Evolutionary conservation across 306 rosid genomes (phyloP).

Genomic region (Vigna trinervia): DNA sequence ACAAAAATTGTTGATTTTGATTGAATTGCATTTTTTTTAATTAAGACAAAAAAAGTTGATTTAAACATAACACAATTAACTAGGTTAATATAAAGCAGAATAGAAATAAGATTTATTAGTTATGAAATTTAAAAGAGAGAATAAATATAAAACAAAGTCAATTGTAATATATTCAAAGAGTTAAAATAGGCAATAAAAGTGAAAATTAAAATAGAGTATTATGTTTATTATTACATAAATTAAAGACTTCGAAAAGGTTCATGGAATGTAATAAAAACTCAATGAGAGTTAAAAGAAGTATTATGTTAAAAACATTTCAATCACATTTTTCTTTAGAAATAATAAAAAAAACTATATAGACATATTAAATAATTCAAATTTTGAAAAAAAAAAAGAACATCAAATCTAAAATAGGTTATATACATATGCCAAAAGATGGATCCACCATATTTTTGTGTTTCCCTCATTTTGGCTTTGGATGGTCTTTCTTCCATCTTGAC

Average conservation of each 20-base stretch:
- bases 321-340: no score
- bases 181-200: background rate
- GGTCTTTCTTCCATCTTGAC: conserved; percentile 7
- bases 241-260: background rate
- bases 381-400: background rate
- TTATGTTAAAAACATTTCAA: background rate
- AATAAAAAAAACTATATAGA: background rate
- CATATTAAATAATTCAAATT: background rate
- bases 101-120: background rate
- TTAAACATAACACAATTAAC: background rate
- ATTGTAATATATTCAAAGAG: no score
- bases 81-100: background rate
- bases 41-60: background rate
- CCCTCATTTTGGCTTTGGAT: background rate
- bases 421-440: no score
- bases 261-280: background rate
- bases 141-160: no score
- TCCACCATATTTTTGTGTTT: conserved; percentile 14
- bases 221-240: no score
- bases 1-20: background rate
- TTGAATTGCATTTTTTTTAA: background rate
- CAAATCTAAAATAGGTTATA: background rate
- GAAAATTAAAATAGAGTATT: background rate
- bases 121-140: background rate
- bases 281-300: background rate